Conservation (phyloP, 1,139 yeast species). For the Taphrina confusa region DNA sequence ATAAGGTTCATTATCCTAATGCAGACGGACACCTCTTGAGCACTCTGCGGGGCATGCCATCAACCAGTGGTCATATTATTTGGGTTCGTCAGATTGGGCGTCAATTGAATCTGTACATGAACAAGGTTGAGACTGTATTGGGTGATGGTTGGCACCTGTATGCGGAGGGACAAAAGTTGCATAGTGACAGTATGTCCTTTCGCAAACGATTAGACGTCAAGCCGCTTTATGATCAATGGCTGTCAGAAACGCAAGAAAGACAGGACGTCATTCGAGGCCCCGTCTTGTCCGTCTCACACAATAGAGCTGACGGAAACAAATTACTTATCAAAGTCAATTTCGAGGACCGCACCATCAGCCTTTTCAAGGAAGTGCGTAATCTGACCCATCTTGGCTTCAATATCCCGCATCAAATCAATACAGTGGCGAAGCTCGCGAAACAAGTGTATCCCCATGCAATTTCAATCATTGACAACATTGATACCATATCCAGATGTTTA, state of each 20-base stretch:
- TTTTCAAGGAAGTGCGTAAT: conserved; percentile 59
- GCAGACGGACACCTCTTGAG: conserved; percentile 48
- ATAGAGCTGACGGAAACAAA: conserved; percentile 24
- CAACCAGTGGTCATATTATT: conserved; percentile 52
- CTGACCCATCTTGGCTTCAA: conserved; percentile 58
- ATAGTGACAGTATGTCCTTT: conserved; percentile 54
- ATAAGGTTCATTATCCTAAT: conserved; percentile 46
- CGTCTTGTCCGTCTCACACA: conserved; percentile 48
- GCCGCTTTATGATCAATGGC: conserved; percentile 55
- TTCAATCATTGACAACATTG: conserved; percentile 56
- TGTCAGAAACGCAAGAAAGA: conserved; percentile 43
- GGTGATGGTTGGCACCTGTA: conserved; percentile 76
- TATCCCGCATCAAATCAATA: conserved; percentile 57
- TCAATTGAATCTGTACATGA: conserved; percentile 50
- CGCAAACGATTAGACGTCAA: conserved; percentile 53
- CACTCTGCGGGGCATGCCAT: conserved; percentile 53
- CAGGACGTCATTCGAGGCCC: conserved; percentile 47
- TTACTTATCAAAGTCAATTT: conserved; percentile 52
- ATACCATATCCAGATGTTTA: conserved; percentile 45
- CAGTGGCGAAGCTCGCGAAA: conserved; percentile 53
- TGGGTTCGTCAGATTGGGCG: conserved; percentile 57
- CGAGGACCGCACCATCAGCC: conserved; percentile 52
- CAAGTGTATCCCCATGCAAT: conserved; percentile 62
- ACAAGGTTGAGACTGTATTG: conserved; percentile 56
- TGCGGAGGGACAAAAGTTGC: conserved; percentile 69